Evolutionary conservation across 2,329 filamentous ascomycete genomes (phyloP).

Genomic region (Aspergillus terreus): DNA sequence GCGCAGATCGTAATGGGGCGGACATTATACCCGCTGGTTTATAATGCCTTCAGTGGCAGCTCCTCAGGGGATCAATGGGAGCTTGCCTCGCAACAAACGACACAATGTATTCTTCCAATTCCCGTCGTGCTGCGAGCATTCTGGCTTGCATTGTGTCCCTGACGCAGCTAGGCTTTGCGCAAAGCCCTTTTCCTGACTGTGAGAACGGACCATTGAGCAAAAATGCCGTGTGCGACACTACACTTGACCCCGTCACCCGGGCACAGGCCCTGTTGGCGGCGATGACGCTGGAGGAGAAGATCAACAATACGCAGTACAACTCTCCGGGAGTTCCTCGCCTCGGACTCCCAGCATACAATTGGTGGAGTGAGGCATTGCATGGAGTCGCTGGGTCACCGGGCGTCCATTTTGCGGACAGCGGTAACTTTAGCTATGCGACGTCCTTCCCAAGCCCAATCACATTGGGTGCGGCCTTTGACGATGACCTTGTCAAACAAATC

Average conservation of each 20-base stretch:
- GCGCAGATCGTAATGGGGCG: no score
- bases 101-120: no score
- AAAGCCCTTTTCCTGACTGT: constrained; percentile 46
- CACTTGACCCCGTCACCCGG: constrained; percentile 32
- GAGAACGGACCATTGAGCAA: constrained; percentile 45
- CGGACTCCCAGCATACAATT: constrained; percentile 56
- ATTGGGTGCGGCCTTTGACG: constrained; percentile 60
- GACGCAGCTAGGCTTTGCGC: not conserved
- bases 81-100: no score
- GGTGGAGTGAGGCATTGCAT: constrained; percentile 61
- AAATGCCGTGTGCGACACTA: constrained; percentile 48
- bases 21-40: no score
- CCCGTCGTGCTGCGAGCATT: no score
- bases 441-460: constrained; percentile 61
- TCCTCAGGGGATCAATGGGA: no score
- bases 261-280: constrained; percentile 41
- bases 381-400: constrained; percentile 52
- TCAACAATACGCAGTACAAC: constrained; percentile 47
- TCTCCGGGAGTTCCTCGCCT: constrained; percentile 51
- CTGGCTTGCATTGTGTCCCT: not conserved
- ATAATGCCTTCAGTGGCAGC: no score
- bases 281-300: constrained; percentile 51
- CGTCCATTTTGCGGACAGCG: constrained; percentile 49
- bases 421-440: constrained; percentile 57
- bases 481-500: constrained; percentile 53